A percentile compares a stretch with the other conserved stretches of the same genome.
phyloP scores from a whole-genome alignment of 176 grass and related monocot species.

The Poa annua region DNA sequence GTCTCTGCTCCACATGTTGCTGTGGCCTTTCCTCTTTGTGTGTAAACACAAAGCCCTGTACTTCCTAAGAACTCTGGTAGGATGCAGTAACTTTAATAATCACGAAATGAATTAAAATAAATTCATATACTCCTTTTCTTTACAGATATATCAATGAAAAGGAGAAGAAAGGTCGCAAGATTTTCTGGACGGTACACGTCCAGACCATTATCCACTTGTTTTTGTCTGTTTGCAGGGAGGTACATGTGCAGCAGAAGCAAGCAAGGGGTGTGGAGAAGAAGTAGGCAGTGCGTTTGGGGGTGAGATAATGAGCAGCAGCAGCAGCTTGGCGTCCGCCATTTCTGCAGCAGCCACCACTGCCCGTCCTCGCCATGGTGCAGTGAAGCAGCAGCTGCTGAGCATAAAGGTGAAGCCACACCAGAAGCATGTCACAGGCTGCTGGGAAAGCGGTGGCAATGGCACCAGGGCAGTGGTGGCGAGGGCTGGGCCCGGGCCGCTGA shows the following conservation, averaged over 20 bases:
- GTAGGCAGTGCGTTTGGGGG: not conserved
- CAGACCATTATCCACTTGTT: conserved; percentile 46
- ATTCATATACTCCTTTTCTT: not conserved
- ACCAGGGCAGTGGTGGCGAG: conserved; percentile 45
- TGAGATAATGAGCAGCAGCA: conserved; percentile 53
- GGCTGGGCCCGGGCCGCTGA: conserved; percentile 49
- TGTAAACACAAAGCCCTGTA: conserved; percentile 8
- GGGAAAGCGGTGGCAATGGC: conserved; percentile 21
- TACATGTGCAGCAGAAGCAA: conserved; percentile 16
- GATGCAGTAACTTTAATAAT: not conserved
- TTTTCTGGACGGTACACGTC: conserved; percentile 52
- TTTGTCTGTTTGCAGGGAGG: conserved; percentile 38
- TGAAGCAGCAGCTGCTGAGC: conserved; percentile 31
- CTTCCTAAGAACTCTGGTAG: not conserved
- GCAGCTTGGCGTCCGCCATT: conserved; percentile 45
- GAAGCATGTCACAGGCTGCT: conserved; percentile 25
- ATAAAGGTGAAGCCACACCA: conserved; percentile 34
- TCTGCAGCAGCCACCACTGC: conserved; percentile 37
- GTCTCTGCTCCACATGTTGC: conserved; percentile 11
- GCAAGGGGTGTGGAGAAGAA: conserved; percentile 28
- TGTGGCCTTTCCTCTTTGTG: not conserved
- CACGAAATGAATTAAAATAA: not conserved
- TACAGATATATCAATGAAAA: not conserved
- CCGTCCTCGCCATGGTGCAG: conserved; percentile 34
- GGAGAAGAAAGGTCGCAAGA: not conserved